A percentile compares a stretch with the other conserved stretches of the same genome.
phyloP scores from a whole-genome alignment of 495 filamentous ascomycete genomes.

The Chaetomium cochliodes region DNA sequence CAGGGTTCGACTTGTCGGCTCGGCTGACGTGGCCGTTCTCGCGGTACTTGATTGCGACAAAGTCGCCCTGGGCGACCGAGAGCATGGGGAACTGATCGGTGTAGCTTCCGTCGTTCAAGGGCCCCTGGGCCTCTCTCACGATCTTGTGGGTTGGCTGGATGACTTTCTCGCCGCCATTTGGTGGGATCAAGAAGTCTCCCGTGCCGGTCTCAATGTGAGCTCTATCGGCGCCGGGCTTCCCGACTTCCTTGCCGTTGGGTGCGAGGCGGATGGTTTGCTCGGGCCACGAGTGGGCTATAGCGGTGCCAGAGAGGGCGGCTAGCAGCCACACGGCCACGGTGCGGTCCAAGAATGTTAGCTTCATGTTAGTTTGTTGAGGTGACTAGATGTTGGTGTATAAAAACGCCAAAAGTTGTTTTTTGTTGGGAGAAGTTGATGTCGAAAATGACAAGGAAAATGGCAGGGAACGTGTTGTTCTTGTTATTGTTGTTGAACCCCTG shows the following conservation, averaged over 20 bases:
- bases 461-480: conserved; percentile 1
- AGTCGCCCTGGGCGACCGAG: conserved; percentile 62
- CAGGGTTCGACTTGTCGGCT: conserved; percentile 48
- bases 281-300: conserved; percentile 72
- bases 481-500: background rate
- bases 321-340: conserved; percentile 33
- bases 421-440: background rate
- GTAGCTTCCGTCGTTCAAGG: conserved; percentile 49
- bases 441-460: too few species aligned
- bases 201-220: conserved; percentile 52
- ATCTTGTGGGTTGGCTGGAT: conserved; percentile 40
- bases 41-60: conserved; percentile 69
- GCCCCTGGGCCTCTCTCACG: conserved; percentile 41
- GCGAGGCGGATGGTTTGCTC: conserved; percentile 69
- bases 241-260: conserved; percentile 70
- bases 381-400: background rate
- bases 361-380: conserved; percentile 12
- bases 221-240: conserved; percentile 65
- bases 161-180: conserved; percentile 32
- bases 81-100: conserved; percentile 59
- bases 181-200: conserved; percentile 53
- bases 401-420: too few species aligned
- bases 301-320: conserved; percentile 37
- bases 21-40: conserved; percentile 89
- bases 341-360: background rate